These are phyloP conservation scores for Penicillium glabrum DNA, from an alignment of 2,329 filamentous ascomycete genomes.

Conservation along the genomic window DNA sequence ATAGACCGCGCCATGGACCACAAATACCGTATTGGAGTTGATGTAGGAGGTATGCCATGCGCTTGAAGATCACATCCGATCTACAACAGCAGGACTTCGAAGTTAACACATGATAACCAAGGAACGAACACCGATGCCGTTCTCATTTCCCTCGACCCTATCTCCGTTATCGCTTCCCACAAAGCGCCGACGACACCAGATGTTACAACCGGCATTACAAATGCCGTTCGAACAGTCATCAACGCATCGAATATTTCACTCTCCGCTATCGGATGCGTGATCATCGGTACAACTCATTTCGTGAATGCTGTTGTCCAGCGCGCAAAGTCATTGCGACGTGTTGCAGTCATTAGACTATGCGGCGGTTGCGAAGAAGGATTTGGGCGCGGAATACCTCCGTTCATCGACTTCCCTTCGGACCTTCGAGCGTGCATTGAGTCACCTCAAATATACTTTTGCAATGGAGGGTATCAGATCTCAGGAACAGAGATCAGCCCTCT, in stretches of 20 bases:
- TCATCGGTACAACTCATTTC: slow-evolving; percentile 55
- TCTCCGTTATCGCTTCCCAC: slow-evolving; percentile 29
- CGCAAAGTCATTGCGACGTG: slow-evolving; percentile 42
- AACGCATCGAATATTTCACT: slow-evolving; percentile 6
- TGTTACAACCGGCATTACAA: slow-evolving; percentile 44
- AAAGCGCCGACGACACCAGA: slow-evolving; percentile 44
- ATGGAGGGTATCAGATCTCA: slow-evolving; percentile 9
- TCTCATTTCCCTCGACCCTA: slow-evolving; percentile 26
- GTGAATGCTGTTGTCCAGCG: slow-evolving; percentile 49
- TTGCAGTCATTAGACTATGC: slow-evolving; percentile 52
- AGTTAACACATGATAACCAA: background rate
- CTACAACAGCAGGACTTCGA: background rate
- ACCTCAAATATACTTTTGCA: slow-evolving; percentile 2
- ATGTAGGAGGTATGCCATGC: slow-evolving; percentile 17
- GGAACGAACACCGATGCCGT: slow-evolving; percentile 42
- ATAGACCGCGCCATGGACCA: background rate
- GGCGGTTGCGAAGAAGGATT: slow-evolving; percentile 50
- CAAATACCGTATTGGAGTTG: slow-evolving; percentile 18
- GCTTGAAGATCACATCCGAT: background rate
- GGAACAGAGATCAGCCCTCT: slow-evolving; percentile 10
- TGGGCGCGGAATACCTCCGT: slow-evolving; percentile 7
- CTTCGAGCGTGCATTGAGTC: slow-evolving; percentile 4
- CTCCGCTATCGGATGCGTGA: slow-evolving; percentile 46
- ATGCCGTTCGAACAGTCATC: slow-evolving; percentile 31
- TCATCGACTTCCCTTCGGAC: slow-evolving; percentile 7